Evolutionary conservation across 441 rosid genomes (phyloP).

Genomic region (Gossypium laxum): DNA sequence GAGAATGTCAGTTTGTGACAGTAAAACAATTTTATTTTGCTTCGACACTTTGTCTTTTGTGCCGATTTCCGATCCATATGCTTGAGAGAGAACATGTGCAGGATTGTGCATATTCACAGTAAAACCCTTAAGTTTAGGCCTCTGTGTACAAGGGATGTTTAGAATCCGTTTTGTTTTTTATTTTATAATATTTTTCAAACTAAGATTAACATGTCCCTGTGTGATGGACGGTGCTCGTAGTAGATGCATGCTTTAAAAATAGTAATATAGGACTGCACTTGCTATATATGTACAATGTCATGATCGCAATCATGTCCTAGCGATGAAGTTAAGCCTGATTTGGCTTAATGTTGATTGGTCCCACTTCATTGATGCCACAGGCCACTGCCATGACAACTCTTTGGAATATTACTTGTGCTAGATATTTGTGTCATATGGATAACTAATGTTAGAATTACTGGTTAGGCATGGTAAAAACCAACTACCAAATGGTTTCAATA

Average conservation of each 20-base stretch:
- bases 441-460: no score
- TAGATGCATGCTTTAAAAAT: constrained; percentile 17
- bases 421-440: background rate
- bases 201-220: background rate
- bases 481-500: no score
- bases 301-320: constrained; percentile 15
- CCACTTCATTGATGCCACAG: constrained; percentile 11
- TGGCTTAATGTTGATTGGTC: constrained; percentile 11
- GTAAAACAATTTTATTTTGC: constrained; percentile 14
- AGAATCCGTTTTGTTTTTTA: constrained; percentile 17
- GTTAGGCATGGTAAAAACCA: no score
- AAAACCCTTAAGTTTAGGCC: constrained; percentile 14
- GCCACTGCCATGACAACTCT: background rate
- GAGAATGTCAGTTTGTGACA: constrained; percentile 17
- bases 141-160: background rate
- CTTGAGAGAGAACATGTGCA: constrained; percentile 5
- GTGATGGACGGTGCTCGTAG: background rate
- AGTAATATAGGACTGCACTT: constrained; percentile 12
- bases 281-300: constrained; percentile 13
- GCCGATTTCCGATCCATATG: no score
- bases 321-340: background rate
- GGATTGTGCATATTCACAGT: background rate
- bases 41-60: no score
- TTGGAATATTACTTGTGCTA: background rate
- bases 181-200: background rate